Base-by-base conservation (phyloP, 2,329 filamentous ascomycete species). In the Akanthomyces uredinophilus region DNA sequence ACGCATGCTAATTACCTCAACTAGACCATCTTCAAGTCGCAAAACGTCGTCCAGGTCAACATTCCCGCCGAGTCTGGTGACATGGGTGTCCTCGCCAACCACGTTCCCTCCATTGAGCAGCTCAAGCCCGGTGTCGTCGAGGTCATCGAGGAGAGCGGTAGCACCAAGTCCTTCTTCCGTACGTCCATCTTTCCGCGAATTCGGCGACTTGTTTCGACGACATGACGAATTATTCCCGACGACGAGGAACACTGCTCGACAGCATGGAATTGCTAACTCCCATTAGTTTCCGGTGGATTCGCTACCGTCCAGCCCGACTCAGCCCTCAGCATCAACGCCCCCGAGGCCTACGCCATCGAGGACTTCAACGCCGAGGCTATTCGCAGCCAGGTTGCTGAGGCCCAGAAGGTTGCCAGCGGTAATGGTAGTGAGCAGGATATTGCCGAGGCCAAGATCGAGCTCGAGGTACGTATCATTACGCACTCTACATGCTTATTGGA, bases 11-110 rank as follows among this genome's bases (percentile, higher is more conserved):
- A 83, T 81, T 81, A 72, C 77, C 80, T 77, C 81, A 80, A 74
- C 66, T 74, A 92, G 90, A 80, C 88, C 72, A 81, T 88, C 80
- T 88, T 85, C 83, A 85, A 84, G 78, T 87, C 81, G 70, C 81
- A 86, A 72, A 83, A 85, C 74, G 84, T 87, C 75, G 88, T 98
- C 74, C 95, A 99, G 84, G 95, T 99, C 84, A 99, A 99, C 87
- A 89, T 99, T 74, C 90, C 95, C 77, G 95, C 95, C 74, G 95
- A 96, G 79, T 96, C 93, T 66, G 95, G 95, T 77, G 95, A 98
- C 73, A 99, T 99, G 95, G 95, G 95, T 90, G 89, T 99, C 72
- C 90, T 99, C 75, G 95, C 95, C 77, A 96, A 95, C 85, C 95
- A 99, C 87, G 95, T 99, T 73, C 93, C 95, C 68, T 92, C 93